Evolutionary conservation across 305 asterid species (phyloP), one percentile per base, ranked within the genome.

Genomic region (Withania somnifera): DNA sequence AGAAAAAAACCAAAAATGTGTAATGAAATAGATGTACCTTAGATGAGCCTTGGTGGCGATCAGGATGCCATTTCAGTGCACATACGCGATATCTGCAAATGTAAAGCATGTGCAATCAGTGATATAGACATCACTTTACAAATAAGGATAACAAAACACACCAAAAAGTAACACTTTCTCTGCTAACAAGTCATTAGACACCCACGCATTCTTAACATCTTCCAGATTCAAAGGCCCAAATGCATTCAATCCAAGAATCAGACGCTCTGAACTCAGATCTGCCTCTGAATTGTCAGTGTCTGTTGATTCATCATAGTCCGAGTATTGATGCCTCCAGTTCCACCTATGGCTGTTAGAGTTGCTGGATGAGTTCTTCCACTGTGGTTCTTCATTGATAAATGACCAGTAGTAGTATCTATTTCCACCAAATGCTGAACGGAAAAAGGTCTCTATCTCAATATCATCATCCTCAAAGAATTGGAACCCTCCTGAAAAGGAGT

Each of bases 31-130:
- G 40, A 71, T 13, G 63, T 88, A 94, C 98, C 99, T 95, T 95
- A 83, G 91, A 89, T 84, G 98, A 85, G 81, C 98, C 98, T 82
- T 90, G 94, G 88, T 93, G 99, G 56, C 99, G 98, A 86, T 95
- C 99, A 17, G 99, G 99, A 87, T 95, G 99, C 99, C 98, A 95
- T 88, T 93, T 94, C 80, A 95, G 84, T 7, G 99, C 99, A 80
- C 98, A 94, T 47, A 89, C 81, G 68, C 97, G 95, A 73, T 95
- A 95, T 83, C 98, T 95, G 90, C 82, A 87, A 83, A 32, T 20
- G 63, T 8, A 7, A 76, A 24, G 30, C 57, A 42, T 71, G 78
- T 71, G 38, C 40, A 45, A 45, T 71, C 57, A 71, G 57, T 71
- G 57, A 71, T 14, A 24, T 24, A 69, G 36, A 45, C 22, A 24